Percentiles rank a stretch among this genome's conserved stretches.
Conservation (phyloP, 179 eudicot species). For the Amaranthus tricolor region DNA sequence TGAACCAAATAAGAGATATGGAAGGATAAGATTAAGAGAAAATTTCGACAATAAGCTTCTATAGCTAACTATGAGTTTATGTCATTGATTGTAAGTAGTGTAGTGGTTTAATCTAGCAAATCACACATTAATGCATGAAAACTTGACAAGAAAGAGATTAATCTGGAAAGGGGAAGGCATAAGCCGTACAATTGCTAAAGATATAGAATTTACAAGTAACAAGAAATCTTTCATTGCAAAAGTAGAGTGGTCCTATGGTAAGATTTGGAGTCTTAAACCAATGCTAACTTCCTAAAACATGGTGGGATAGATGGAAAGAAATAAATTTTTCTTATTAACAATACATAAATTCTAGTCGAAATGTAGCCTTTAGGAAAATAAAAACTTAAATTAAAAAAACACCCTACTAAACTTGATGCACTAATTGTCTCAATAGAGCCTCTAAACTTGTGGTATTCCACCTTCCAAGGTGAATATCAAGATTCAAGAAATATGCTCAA, state of each 20-base stretch:
- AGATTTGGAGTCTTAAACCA: slow-evolving; percentile 1
- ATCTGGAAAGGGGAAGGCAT: background rate
- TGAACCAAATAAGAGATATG: background rate
- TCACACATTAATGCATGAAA: background rate
- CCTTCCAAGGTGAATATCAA: background rate
- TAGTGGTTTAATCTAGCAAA: background rate
- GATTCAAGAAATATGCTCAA: background rate
- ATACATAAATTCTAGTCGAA: background rate
- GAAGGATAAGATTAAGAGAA: background rate
- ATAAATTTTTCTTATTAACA: background rate
- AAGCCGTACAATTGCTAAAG: background rate
- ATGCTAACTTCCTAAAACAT: background rate
- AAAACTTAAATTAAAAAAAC: background rate
- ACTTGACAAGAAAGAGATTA: background rate
- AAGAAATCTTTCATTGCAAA: background rate
- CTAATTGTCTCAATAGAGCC: background rate
- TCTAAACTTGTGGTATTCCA: background rate
- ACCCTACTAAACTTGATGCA: background rate
- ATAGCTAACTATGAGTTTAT: background rate
- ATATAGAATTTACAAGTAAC: background rate
- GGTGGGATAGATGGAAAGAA: background rate
- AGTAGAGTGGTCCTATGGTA: background rate
- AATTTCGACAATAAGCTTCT: background rate
- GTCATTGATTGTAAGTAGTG: too few relatives aligned
- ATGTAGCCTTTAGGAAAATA: background rate